Percentiles rank a stretch among this genome's conserved stretches.
Conservation (phyloP, 2,329 filamentous ascomycete genomes). For the Diaporthe eres region DNA sequence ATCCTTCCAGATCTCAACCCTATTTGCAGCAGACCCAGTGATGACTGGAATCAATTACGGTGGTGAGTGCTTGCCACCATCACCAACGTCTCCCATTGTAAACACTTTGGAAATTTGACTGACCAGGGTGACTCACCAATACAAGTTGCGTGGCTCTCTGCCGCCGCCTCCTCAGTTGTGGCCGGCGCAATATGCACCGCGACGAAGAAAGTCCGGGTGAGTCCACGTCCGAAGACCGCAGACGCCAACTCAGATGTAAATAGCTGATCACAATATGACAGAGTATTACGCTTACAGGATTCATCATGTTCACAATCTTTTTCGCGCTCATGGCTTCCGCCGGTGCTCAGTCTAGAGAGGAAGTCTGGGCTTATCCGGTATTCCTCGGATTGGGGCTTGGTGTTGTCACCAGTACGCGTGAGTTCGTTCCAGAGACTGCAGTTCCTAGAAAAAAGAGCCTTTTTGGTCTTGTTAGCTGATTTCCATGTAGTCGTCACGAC, state of each 20-base stretch:
- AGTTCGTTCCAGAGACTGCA: neutral
- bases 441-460: neutral
- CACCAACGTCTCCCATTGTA: neutral
- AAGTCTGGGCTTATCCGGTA: slow-evolving; percentile 10
- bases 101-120: neutral
- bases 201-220: slow-evolving; percentile 17
- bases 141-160: slow-evolving; percentile 6
- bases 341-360: slow-evolving; percentile 12
- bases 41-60: slow-evolving; percentile 18
- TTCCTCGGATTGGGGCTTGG: slow-evolving; percentile 17
- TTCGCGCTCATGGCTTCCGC: slow-evolving; percentile 17
- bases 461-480: neutral
- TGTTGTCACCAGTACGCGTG: slow-evolving; percentile 19
- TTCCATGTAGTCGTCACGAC: neutral
- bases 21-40: slow-evolving; percentile 10
- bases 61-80: neutral
- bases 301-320: slow-evolving; percentile 11
- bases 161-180: neutral
- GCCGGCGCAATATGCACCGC: slow-evolving; percentile 14
- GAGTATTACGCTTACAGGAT: slow-evolving; percentile 6
- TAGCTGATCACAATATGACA: neutral
- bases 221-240: neutral
- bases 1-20: neutral
- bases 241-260: neutral
- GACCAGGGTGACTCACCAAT: neutral